These are phyloP conservation scores for Austroboletus rostrupii DNA, from an alignment of 1,284 basidiomycete genomes.

Conservation along the genomic window DNA sequence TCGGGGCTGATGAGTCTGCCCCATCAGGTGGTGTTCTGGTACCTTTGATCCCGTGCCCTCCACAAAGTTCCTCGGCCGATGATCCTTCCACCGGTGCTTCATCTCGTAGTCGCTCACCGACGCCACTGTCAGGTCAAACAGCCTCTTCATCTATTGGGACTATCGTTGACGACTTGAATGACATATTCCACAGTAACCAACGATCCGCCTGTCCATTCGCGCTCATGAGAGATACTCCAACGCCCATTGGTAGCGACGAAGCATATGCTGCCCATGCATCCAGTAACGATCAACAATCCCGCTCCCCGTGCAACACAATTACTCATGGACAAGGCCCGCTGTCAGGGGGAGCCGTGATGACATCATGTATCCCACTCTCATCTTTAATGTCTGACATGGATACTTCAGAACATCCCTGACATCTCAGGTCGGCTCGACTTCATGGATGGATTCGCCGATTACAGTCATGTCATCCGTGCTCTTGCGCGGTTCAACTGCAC, in stretches of 20 bases:
- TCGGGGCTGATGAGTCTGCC: conserved; percentile 4
- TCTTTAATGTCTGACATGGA: conserved; percentile 26
- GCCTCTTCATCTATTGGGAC: conserved; percentile 27
- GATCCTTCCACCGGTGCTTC: conserved; percentile 8
- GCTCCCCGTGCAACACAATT: conserved; percentile 2
- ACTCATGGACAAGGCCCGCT: conserved; percentile 6
- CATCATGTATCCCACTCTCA: conserved; percentile 24
- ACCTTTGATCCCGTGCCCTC: conserved; percentile 1
- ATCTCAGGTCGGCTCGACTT: conserved; percentile 34
- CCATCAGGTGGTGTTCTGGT: neutral
- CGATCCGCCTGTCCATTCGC: conserved; percentile 17
- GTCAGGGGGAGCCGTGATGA: conserved; percentile 16
- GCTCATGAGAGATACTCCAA: conserved; percentile 16
- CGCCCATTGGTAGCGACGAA: conserved; percentile 9
- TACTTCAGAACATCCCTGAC: conserved; percentile 26
- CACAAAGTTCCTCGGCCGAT: conserved; percentile 10
- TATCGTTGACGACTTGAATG: conserved; percentile 28
- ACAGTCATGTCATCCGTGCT: conserved; percentile 12
- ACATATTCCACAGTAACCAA: conserved; percentile 25
- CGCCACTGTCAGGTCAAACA: conserved; percentile 36
- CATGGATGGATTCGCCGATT: conserved; percentile 34
- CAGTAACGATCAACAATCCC: conserved; percentile 13
- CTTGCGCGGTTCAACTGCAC: conserved; percentile 10
- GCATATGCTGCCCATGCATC: conserved; percentile 5
- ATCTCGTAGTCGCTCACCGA: conserved; percentile 23